Evolutionary conservation across 352 stramenopile genomes (phyloP).

Genomic region (Blastocystis sp.): DNA sequence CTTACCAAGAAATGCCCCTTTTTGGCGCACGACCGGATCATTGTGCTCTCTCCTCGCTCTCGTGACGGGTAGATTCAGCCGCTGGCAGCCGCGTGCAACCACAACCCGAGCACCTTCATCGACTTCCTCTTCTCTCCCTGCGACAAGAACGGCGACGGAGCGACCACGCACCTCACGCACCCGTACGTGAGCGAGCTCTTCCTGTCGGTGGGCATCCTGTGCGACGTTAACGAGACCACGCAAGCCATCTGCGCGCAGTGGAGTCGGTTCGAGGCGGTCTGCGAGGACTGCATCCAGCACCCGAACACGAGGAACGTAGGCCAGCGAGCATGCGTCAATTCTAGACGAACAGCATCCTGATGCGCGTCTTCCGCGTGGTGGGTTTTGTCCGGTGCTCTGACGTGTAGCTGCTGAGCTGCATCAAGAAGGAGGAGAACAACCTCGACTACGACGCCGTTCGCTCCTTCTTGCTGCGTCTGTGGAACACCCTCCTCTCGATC

Average conservation of each 20-base stretch:
- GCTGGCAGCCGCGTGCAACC: background rate
- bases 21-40: slow-evolving; percentile 5
- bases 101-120: background rate
- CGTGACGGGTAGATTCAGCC: slow-evolving; percentile 25
- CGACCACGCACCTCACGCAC: background rate
- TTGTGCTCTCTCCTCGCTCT: background rate
- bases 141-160: too few species aligned
- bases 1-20: slow-evolving; percentile 32
- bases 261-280: background rate
- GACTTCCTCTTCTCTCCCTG: background rate
- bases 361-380: background rate
- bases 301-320: background rate
- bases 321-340: background rate
- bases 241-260: background rate
- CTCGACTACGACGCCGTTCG: background rate
- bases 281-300: background rate
- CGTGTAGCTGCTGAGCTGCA: background rate
- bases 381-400: background rate
- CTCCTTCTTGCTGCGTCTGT: slow-evolving; percentile 9
- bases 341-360: background rate
- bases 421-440: background rate
- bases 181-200: background rate
- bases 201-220: background rate
- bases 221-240: background rate
- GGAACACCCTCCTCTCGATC: background rate